Base-by-base conservation (phyloP, 2,329 filamentous ascomycete genomes). In the Pseudogymnoascus sp. region DNA sequence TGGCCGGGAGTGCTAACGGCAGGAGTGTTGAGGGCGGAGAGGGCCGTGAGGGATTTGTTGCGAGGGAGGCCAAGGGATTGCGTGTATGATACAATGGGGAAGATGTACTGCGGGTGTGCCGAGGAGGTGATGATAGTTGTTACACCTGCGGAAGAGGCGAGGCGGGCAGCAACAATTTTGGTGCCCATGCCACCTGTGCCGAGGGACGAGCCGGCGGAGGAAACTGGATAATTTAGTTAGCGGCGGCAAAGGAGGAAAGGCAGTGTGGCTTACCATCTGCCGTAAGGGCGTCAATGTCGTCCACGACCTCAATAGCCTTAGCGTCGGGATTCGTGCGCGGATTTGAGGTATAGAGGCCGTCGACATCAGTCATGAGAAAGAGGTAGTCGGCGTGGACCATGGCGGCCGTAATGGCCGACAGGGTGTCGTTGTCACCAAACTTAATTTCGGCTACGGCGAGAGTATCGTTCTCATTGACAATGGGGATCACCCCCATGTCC, bases 381-480 rank as follows among this genome's bases (percentile, higher is more conserved):
- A 99, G 81, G 69, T 96, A 90, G 71, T 99, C 92, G 58, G 94
- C 94, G 70, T 96, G 91, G 18, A 97, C 90, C 92, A 97, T 97
- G 67, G 89, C 94, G 1, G 94, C 91, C 0, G 94, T 96, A 68
- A 99, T 97, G 62, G 94, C 94, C 11, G 92, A 96, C 54, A 99
- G 80, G 1, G 94, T 99, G 74, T 99, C 94, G 70, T 99, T 99
- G 79, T 99, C 94, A 67, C 94, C 94, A 72, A 99, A 99, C 79
- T 97, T 97, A 77, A 99, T 99, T 81, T 99, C 94, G 47, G 93
- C 90, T 66, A 99, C 94, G 22, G 92, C 91, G 60, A 99, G 78
- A 2, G 94, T 99, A 74, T 99, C 94, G 74, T 99, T 99, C 76
- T 99, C 94, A 70, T 99, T 99, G 65, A 99, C 94, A 69, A 99